Evolutionary conservation across 805 yeast genomes (phyloP).

Genomic region (Lipomyces spencermartinsiae): DNA sequence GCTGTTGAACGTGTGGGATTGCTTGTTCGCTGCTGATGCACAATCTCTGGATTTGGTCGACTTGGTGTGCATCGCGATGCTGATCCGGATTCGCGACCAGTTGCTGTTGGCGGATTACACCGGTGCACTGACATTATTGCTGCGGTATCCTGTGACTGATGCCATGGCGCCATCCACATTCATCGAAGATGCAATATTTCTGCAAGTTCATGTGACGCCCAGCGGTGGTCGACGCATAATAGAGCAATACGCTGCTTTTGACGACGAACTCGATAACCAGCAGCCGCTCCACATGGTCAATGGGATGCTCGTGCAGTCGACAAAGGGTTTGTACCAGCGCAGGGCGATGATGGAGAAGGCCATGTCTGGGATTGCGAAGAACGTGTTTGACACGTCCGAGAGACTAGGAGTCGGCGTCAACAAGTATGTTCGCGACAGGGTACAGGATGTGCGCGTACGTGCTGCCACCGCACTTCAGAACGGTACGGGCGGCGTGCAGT

Average conservation of each 20-base stretch:
- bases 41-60: conserved; percentile 44
- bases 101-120: conserved; percentile 32
- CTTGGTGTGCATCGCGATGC: conserved; percentile 46
- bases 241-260: conserved; percentile 22
- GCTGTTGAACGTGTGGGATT: conserved; percentile 47
- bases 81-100: conserved; percentile 43
- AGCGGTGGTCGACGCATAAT: conserved; percentile 33
- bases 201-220: conserved; percentile 31
- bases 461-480: conserved; percentile 25
- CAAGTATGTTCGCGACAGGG: conserved; percentile 31
- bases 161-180: conserved; percentile 31
- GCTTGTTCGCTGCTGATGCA: conserved; percentile 46
- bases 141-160: conserved; percentile 35
- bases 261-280: conserved; percentile 16
- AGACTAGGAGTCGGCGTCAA: conserved; percentile 33
- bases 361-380: conserved; percentile 31
- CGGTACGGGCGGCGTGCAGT: conserved; percentile 20
- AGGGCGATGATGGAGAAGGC: conserved; percentile 29
- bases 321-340: conserved; percentile 15
- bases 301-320: conserved; percentile 28
- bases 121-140: conserved; percentile 30
- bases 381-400: conserved; percentile 33
- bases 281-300: conserved; percentile 33
- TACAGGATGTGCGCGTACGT: conserved; percentile 29
- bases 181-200: conserved; percentile 34